These are phyloP conservation scores for Balansia obtecta DNA, from an alignment of 2,329 filamentous ascomycete genomes.

Conservation along the genomic window DNA sequence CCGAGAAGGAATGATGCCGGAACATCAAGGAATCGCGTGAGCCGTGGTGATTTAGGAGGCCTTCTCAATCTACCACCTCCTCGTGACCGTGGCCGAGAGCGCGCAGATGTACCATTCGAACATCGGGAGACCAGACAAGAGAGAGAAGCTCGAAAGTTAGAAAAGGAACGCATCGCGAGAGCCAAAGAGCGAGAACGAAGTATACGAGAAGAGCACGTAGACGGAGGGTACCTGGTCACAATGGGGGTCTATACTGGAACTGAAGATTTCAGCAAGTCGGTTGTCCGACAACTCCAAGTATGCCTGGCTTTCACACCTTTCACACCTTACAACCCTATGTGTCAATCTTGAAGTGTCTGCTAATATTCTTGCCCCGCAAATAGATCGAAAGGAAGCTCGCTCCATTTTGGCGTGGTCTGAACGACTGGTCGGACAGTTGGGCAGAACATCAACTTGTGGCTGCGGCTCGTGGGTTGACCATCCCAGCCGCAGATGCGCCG, in stretches of 20 bases:
- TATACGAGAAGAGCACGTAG: constrained; percentile 81
- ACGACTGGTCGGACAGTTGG: constrained; percentile 83
- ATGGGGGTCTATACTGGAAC: constrained; percentile 83
- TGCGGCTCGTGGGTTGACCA: constrained; percentile 68
- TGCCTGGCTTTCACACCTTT: constrained; percentile 10
- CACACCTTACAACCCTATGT: neutral
- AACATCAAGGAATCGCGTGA: constrained; percentile 18
- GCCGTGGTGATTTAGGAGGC: constrained; percentile 32
- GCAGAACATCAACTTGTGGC: constrained; percentile 92
- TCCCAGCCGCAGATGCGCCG: constrained; percentile 74
- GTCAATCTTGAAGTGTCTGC: constrained; percentile 7
- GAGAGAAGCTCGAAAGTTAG: constrained; percentile 71
- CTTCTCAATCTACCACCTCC: constrained; percentile 32
- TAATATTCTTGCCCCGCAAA: constrained; percentile 1
- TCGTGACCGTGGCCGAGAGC: constrained; percentile 20
- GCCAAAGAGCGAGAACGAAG: constrained; percentile 82
- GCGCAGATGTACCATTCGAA: constrained; percentile 35
- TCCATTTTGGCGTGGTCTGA: constrained; percentile 88
- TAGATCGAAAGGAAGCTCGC: constrained; percentile 88
- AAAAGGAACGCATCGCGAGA: constrained; percentile 65
- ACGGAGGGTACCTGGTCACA: constrained; percentile 89
- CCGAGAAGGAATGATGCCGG: constrained; percentile 9
- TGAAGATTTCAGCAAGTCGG: constrained; percentile 84
- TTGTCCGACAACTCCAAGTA: constrained; percentile 87
- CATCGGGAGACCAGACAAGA: constrained; percentile 85